Conservation (phyloP, 352 stramenopile genomes). For the Peronospora destructor region DNA sequence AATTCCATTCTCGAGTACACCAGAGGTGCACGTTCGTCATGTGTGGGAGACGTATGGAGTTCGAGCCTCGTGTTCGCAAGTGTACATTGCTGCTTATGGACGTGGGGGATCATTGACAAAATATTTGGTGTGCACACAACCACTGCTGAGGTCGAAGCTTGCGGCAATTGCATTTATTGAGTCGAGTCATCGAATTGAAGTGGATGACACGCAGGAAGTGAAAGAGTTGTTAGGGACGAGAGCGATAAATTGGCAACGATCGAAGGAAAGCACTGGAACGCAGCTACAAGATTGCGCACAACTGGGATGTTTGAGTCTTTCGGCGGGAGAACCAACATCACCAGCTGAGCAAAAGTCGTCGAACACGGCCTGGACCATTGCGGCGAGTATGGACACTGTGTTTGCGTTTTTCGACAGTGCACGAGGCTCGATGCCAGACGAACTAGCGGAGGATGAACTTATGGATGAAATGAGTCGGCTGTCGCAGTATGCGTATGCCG, state of each 20-base stretch:
- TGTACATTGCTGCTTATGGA: conserved; percentile 78
- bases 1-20: conserved; percentile 69
- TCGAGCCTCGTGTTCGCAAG: conserved; percentile 57
- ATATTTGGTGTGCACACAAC: conserved; percentile 66
- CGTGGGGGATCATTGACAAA: conserved; percentile 66
- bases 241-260: conserved; percentile 80
- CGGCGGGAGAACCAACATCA: conserved; percentile 54
- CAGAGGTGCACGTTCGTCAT: conserved; percentile 72
- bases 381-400: conserved; percentile 73
- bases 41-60: conserved; percentile 80
- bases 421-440: conserved; percentile 68
- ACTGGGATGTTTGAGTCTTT: conserved; percentile 69
- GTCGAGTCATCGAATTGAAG: conserved; percentile 65
- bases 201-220: conserved; percentile 62
- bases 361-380: conserved; percentile 82
- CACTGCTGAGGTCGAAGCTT: conserved; percentile 51
- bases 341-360: conserved; percentile 59
- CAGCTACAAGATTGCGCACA: conserved; percentile 68
- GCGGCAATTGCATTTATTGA: conserved; percentile 78
- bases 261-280: conserved; percentile 54
- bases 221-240: conserved; percentile 52
- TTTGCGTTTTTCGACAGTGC: conserved; percentile 84
- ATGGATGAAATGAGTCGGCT: conserved; percentile 78
- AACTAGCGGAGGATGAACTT: conserved; percentile 58
- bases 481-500: conserved; percentile 65